A percentile compares a stretch with the other conserved stretches of the same genome.
These are phyloP conservation scores for Dioscorea dumetorum DNA, from an alignment of 106 monocot genomes.

Conservation along the genomic window DNA sequence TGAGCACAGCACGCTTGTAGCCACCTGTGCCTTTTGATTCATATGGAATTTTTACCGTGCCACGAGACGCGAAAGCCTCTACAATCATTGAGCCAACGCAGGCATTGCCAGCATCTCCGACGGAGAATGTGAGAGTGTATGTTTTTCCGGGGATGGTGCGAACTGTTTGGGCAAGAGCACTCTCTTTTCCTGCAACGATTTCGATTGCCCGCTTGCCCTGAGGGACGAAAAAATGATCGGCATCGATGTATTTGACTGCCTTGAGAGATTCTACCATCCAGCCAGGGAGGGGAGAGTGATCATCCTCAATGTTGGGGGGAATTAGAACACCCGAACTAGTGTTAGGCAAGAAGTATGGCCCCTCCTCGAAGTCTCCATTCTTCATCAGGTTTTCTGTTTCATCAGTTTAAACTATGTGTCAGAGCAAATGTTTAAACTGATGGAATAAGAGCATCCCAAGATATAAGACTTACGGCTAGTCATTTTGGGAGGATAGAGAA, in stretches of 20 bases:
- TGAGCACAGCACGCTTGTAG: constrained; percentile 41
- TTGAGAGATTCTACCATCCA: constrained; percentile 57
- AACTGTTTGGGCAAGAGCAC: constrained; percentile 37
- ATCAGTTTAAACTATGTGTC: background rate
- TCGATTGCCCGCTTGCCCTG: constrained; percentile 46
- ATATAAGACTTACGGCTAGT: constrained; percentile 20
- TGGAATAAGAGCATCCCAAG: background rate
- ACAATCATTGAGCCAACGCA: constrained; percentile 46
- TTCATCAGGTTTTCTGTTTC: constrained; percentile 40
- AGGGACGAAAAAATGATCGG: constrained; percentile 44
- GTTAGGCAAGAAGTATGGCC: constrained; percentile 45
- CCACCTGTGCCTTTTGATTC: constrained; percentile 51
- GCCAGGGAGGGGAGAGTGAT: constrained; percentile 55
- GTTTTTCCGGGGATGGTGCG: constrained; percentile 29
- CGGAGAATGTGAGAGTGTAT: constrained; percentile 46
- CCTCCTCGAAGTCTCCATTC: constrained; percentile 57
- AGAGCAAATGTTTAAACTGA: background rate
- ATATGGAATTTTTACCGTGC: constrained; percentile 37
- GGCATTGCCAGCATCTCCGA: constrained; percentile 47
- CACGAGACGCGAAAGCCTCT: constrained; percentile 47
- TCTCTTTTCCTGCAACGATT: constrained; percentile 55
- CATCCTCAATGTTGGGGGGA: constrained; percentile 57
- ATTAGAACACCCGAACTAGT: constrained; percentile 39
- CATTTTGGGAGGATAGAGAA: constrained; percentile 21
- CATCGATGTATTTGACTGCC: constrained; percentile 56